phyloP scores from a whole-genome alignment of 192 early-diverging fungal genomes.

The Backusella tuberculispora region DNA sequence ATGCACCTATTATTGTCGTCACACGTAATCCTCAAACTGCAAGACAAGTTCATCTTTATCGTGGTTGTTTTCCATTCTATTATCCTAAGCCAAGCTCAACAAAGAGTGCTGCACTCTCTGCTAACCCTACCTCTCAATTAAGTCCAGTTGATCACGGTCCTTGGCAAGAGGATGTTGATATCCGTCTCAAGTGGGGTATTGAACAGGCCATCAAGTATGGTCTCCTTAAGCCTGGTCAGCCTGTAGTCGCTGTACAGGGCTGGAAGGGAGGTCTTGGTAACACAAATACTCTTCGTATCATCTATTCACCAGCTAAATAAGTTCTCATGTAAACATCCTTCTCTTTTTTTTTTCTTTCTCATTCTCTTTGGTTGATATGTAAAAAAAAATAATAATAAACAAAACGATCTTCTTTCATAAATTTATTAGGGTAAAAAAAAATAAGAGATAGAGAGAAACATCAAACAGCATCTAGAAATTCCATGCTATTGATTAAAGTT shows the following conservation, averaged over 20 bases:
- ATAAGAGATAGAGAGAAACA: background rate
- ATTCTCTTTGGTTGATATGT: background rate
- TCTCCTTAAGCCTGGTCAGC: slow-evolving; percentile 62
- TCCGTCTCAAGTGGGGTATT: slow-evolving; percentile 75
- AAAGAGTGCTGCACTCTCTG: background rate
- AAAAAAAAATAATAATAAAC: slow-evolving; percentile 11
- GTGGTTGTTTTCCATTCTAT: slow-evolving; percentile 82
- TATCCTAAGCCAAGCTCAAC: slow-evolving; percentile 54
- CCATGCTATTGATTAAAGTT: background rate
- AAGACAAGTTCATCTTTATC: slow-evolving; percentile 75
- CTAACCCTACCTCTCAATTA: slow-evolving; percentile 29
- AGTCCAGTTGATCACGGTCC: slow-evolving; percentile 51
- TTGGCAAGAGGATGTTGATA: slow-evolving; percentile 87
- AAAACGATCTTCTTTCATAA: background rate
- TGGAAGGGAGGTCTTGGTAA: slow-evolving; percentile 80
- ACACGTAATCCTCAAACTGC: slow-evolving; percentile 79
- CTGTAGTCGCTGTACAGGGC: slow-evolving; percentile 79
- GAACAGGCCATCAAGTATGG: slow-evolving; percentile 71
- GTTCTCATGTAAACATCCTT: slow-evolving; percentile 4
- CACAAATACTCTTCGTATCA: slow-evolving; percentile 84
- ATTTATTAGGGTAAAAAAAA: background rate
- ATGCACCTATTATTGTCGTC: slow-evolving; percentile 89
- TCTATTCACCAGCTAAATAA: slow-evolving; percentile 50
- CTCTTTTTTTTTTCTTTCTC: background rate
- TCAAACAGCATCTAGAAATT: background rate